Evolutionary conservation across 805 yeast species (phyloP).

Genomic region (Nakazawaea anatomiae): DNA sequence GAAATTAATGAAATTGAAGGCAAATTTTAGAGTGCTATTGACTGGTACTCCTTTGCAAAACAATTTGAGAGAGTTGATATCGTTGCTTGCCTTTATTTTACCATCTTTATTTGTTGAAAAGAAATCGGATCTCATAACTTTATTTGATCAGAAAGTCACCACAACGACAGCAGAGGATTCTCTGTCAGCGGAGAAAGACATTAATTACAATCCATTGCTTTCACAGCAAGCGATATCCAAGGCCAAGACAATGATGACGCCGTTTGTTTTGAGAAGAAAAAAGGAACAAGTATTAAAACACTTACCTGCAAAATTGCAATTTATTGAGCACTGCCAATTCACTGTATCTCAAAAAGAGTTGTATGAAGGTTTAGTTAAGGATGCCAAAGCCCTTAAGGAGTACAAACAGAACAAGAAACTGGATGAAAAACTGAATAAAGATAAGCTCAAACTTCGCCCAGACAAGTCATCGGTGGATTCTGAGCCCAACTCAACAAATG

Average conservation of each 20-base stretch:
- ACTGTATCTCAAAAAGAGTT: constrained; percentile 46
- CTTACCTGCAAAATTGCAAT: constrained; percentile 71
- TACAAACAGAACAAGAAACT: background rate
- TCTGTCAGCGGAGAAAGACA: constrained; percentile 33
- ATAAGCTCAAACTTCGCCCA: background rate
- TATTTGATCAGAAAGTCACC: constrained; percentile 83
- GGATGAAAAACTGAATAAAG: background rate
- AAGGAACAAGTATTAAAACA: constrained; percentile 90
- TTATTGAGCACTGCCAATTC: constrained; percentile 61
- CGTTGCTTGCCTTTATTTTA: constrained; percentile 83
- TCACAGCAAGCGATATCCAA: constrained; percentile 88
- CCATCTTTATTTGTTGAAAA: constrained; percentile 79
- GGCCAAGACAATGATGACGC: constrained; percentile 98
- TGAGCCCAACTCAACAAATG: constrained; percentile 50
- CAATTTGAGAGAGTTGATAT: constrained; percentile 83
- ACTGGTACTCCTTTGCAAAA: constrained; percentile 98
- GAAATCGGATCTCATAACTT: constrained; percentile 71
- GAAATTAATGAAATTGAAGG: constrained; percentile 79
- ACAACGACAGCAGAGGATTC: constrained; percentile 27
- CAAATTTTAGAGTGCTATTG: constrained; percentile 76
- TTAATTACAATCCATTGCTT: constrained; percentile 67
- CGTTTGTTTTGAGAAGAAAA: constrained; percentile 87
- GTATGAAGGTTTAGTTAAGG: constrained; percentile 53
- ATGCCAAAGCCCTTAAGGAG: constrained; percentile 31
- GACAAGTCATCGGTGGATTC: constrained; percentile 16